Evolutionary conservation across 2,329 filamentous ascomycete species (phyloP).

Genomic region (Talaromyces sp.): DNA sequence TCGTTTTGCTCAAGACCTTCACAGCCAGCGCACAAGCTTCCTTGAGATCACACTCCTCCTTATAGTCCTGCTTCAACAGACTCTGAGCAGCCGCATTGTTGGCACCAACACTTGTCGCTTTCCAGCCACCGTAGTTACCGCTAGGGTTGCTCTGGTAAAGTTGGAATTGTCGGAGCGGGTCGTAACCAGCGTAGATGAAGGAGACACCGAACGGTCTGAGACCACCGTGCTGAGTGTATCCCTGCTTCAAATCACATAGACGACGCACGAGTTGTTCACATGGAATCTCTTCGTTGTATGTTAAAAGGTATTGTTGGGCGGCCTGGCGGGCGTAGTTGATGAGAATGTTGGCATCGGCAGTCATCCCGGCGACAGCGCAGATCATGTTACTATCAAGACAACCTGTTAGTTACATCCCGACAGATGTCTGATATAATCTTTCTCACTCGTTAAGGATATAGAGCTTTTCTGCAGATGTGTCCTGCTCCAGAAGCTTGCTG

Average conservation of each 20-base stretch:
- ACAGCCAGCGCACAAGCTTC: conserved; percentile 97
- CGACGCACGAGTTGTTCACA: conserved; percentile 97
- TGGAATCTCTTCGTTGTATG: conserved; percentile 99
- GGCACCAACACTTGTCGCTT: conserved; percentile 94
- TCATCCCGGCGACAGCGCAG: conserved; percentile 98
- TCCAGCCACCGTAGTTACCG: conserved; percentile 99
- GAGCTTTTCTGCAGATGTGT: conserved; percentile 99
- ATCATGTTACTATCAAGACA: conserved; percentile 84
- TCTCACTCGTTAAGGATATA: conserved; percentile 97
- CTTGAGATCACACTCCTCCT: conserved; percentile 93
- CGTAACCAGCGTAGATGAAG: conserved; percentile 99
- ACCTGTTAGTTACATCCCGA: background rate
- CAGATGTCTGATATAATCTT: background rate
- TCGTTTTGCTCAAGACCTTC: conserved; percentile 99
- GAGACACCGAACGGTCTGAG: conserved; percentile 97
- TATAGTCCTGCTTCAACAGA: conserved; percentile 98
- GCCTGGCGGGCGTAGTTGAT: conserved; percentile 99
- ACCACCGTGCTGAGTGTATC: conserved; percentile 98
- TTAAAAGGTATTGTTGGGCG: conserved; percentile 95
- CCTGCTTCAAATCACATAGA: conserved; percentile 97
- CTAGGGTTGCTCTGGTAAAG: conserved; percentile 98
- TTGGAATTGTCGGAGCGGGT: conserved; percentile 94
- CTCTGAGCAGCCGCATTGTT: conserved; percentile 98
- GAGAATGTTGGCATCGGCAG: conserved; percentile 98
- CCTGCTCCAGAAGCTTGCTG: conserved; percentile 97